A percentile compares a stretch with the other conserved stretches of the same genome.
phyloP scores from a whole-genome alignment of 352 stramenopile genomes.

The Pythium dissotocum region DNA sequence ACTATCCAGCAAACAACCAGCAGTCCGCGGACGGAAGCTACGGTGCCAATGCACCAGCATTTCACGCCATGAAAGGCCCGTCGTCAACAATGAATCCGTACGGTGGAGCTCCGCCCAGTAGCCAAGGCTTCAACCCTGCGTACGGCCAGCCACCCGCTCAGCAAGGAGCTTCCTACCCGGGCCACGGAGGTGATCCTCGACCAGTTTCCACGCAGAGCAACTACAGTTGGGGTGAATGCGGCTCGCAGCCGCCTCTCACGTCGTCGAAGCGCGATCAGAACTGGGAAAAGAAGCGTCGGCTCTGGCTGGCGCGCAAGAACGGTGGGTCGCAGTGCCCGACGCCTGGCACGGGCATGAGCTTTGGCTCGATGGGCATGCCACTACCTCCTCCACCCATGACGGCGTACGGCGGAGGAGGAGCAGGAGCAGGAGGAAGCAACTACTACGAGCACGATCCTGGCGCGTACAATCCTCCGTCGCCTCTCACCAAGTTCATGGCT shows the following conservation, averaged over 20 bases:
- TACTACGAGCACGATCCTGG: conserved; percentile 20
- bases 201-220: conserved; percentile 31
- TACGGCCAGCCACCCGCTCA: background rate
- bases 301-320: conserved; percentile 66
- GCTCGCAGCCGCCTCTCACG: conserved; percentile 63
- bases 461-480: conserved; percentile 44
- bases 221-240: conserved; percentile 38
- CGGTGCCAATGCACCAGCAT: conserved; percentile 9
- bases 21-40: conserved; percentile 8
- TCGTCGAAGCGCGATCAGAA: conserved; percentile 81
- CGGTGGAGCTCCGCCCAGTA: conserved; percentile 7
- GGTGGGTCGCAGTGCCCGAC: conserved; percentile 6
- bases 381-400: conserved; percentile 22
- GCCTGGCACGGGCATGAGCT: conserved; percentile 16
- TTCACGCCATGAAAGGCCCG: conserved; percentile 20
- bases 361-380: conserved; percentile 11
- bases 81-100: background rate
- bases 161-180: background rate
- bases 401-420: too few relatives aligned
- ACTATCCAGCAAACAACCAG: conserved; percentile 24
- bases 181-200: background rate
- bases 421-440: background rate
- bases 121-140: background rate
- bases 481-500: conserved; percentile 74
- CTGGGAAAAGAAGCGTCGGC: conserved; percentile 75